Percentiles rank a stretch among this genome's conserved stretches.
phyloP scores from a whole-genome alignment of 1,284 basidiomycete genomes.

The Meira miltonrushii region DNA sequence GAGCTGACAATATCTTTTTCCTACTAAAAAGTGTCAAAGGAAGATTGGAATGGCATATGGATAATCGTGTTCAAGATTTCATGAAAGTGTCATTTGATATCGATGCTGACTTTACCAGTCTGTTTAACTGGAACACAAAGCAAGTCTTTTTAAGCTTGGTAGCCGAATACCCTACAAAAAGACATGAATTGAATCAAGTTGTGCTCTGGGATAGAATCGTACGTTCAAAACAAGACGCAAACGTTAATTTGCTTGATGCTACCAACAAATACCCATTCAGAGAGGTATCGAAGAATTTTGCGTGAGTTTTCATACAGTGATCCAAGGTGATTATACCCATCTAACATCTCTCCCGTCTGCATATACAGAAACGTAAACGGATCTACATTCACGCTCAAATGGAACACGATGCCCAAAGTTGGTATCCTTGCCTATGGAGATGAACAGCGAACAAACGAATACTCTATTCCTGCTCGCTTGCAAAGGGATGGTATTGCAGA shows the following conservation, averaged over 20 bases:
- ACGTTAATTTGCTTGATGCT: conserved; percentile 61
- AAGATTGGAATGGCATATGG: conserved; percentile 31
- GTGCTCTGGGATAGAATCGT: conserved; percentile 89
- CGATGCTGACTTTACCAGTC: conserved; percentile 64
- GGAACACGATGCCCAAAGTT: conserved; percentile 85
- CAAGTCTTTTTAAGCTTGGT: conserved; percentile 66
- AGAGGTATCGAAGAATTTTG: conserved; percentile 70
- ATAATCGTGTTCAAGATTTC: conserved; percentile 40
- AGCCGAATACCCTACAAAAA: conserved; percentile 25
- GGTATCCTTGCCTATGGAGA: conserved; percentile 72
- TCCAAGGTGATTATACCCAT: conserved; percentile 10
- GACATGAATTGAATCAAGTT: conserved; percentile 64
- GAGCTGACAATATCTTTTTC: neutral
- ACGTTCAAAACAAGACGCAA: conserved; percentile 68
- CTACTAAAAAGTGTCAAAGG: conserved; percentile 19
- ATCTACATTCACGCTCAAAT: conserved; percentile 71
- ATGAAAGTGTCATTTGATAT: conserved; percentile 28
- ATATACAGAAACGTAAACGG: conserved; percentile 44
- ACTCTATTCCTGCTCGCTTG: too few species aligned
- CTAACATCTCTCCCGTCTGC: too few species aligned
- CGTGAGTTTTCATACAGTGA: conserved; percentile 59
- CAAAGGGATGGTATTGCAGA: too few species aligned
- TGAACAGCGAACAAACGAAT: conserved; percentile 60
- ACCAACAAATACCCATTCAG: conserved; percentile 80
- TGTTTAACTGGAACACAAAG: conserved; percentile 93